These are phyloP conservation scores for Heimioporus sp. DNA, from an alignment of 768 basidiomycete genomes.

Conservation along the genomic window DNA sequence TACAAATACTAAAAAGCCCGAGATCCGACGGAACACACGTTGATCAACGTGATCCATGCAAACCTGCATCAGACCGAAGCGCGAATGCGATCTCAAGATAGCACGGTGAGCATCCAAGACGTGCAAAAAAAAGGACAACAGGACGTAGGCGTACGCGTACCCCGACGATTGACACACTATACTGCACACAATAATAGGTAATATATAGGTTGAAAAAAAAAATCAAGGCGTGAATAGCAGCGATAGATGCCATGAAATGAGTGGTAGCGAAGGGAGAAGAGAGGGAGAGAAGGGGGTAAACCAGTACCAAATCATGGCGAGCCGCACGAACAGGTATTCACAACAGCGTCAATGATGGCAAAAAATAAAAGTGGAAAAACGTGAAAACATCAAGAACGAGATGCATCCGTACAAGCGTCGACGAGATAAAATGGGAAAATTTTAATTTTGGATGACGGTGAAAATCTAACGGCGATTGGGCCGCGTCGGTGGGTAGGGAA, in stretches of 20 bases:
- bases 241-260: constrained; percentile 14
- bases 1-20: too few species aligned
- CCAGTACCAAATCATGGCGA: constrained; percentile 16
- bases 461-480: constrained; percentile 7
- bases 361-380: constrained; percentile 14
- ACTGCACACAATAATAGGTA: constrained; percentile 8
- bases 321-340: constrained; percentile 5
- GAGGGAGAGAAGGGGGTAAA: background rate
- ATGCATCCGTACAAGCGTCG: constrained; percentile 6
- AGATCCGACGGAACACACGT: too few species aligned
- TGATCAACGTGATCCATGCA: too few species aligned
- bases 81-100: too few species aligned
- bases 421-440: constrained; percentile 2
- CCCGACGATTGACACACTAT: background rate
- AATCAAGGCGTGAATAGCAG: background rate
- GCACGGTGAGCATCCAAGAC: too few species aligned
- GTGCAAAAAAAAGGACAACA: too few species aligned
- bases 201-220: background rate
- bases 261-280: constrained; percentile 1
- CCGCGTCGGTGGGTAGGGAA: constrained; percentile 30
- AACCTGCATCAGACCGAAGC: too few species aligned
- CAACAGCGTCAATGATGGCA: constrained; percentile 1
- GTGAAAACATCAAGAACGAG: constrained; percentile 11
- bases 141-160: too few species aligned
- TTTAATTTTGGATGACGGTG: background rate